Evolutionary conservation across 768 basidiomycete species (phyloP).

Genomic region (Psilocybe cyanescens): DNA sequence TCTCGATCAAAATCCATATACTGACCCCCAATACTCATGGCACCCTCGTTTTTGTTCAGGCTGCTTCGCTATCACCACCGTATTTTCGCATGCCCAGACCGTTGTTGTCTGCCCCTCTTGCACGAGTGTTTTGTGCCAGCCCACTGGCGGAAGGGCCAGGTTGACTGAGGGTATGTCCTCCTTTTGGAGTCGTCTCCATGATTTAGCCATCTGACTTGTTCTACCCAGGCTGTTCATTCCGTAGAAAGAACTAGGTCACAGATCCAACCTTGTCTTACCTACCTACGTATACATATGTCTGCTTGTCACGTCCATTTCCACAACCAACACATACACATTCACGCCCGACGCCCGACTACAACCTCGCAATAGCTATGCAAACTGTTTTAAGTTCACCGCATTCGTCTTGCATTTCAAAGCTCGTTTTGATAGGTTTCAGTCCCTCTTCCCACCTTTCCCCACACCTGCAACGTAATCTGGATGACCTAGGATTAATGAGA

Average conservation of each 20-base stretch:
- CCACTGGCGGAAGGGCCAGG: conserved; percentile 97
- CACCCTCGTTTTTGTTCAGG: conserved; percentile 46
- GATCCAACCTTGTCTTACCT: conserved; percentile 20
- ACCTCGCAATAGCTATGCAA: conserved; percentile 17
- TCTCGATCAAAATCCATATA: background rate
- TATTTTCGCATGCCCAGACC: conserved; percentile 99
- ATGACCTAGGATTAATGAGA: conserved; percentile 11
- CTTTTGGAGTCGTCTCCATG: conserved; percentile 1
- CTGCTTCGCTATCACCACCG: conserved; percentile 94
- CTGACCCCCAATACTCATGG: conserved; percentile 14
- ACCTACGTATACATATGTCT: conserved; percentile 23
- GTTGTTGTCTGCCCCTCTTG: conserved; percentile 94
- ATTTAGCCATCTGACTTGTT: conserved; percentile 3
- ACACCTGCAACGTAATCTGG: conserved; percentile 7
- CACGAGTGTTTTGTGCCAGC: conserved; percentile 95
- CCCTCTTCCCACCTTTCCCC: conserved; percentile 1
- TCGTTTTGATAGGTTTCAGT: conserved; percentile 3
- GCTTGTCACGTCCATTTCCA: conserved; percentile 11
- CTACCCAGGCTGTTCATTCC: conserved; percentile 88
- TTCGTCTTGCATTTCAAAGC: conserved; percentile 8
- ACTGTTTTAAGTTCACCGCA: conserved; percentile 6
- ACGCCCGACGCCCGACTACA: conserved; percentile 14
- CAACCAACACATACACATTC: conserved; percentile 13
- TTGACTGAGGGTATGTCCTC: conserved; percentile 87
- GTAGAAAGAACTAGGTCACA: conserved; percentile 80